Evolutionary conservation across 2,329 filamentous ascomycete genomes (phyloP), one percentile per base, ranked within the genome.

Genomic region (Calonectria hongkongensis): DNA sequence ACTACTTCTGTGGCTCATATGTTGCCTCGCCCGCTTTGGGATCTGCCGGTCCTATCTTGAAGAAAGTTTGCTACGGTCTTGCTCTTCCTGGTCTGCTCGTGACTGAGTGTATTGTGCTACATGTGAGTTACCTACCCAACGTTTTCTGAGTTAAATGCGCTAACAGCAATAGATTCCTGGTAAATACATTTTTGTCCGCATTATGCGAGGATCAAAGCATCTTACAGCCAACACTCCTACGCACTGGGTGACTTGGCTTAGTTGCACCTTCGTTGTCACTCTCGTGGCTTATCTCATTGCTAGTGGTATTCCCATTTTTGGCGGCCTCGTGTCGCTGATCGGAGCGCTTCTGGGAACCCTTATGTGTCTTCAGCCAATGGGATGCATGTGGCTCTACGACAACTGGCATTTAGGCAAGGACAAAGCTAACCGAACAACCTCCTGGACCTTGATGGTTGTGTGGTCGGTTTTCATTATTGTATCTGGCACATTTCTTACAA

Each of bases 21-120:
- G 85, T 88, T 4, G 84, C 86, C 0, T 87, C 86, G 0, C 87
- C 87, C 0, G 86, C 87, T 15, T 82, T 88, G 10, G 87, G 86
- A 2, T 87, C 85, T 16, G 87, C 86, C 0, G 87, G 87, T 2
- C 36, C 68, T 0, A 70, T 79, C 0, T 79, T 87, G 68, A 88
- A 88, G 81, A 87, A 85, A 71, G 77, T 87, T 12, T 82, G 80
- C 65, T 88, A 88, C 63, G 87, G 85, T 2, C 70, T 83, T 0
- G 81, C 81, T 12, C 73, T 83, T 1, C 81, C 81, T 0, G 81
- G 81, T 13, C 75, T 83, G 13, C 30, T 81, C 21, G 81, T 80
- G 5, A 79, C 54, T 2, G 54, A 60, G 27, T 60, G 54, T 15
- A 60, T 60, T 12, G 54, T 60, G 10, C 54, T 60, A 41, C 54